These are phyloP conservation scores for Chamaenerion angustifolium DNA, from an alignment of 345 rosid genomes.

Conservation along the genomic window DNA sequence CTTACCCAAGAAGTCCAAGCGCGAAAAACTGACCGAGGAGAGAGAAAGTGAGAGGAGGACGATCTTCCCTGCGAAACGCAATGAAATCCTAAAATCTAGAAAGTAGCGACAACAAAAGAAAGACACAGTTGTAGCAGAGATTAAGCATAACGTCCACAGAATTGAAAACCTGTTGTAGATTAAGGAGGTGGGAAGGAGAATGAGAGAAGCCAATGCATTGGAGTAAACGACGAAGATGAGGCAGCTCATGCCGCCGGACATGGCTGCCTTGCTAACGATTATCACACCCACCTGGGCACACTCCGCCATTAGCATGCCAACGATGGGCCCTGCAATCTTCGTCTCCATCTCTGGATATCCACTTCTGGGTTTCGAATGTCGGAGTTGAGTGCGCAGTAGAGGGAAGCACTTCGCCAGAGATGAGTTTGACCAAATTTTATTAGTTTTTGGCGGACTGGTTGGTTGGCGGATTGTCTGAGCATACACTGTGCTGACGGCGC, in stretches of 20 bases:
- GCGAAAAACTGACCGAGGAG: slow-evolving; percentile 31
- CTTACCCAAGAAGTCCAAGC: slow-evolving; percentile 44
- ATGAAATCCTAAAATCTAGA: too few relatives aligned
- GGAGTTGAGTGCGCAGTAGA: too few relatives aligned
- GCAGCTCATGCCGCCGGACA: slow-evolving; percentile 43
- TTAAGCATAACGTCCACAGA: too few relatives aligned
- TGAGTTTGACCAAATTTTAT: too few relatives aligned
- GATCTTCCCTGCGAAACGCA: slow-evolving; percentile 22
- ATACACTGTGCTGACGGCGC: too few relatives aligned
- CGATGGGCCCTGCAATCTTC: slow-evolving; percentile 16
- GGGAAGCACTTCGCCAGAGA: too few relatives aligned
- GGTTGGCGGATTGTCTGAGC: too few relatives aligned
- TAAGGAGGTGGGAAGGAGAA: slow-evolving; percentile 39
- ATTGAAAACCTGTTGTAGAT: slow-evolving; percentile 16
- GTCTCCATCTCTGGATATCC: slow-evolving; percentile 7
- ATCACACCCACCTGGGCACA: slow-evolving; percentile 49
- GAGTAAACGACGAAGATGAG: slow-evolving; percentile 43
- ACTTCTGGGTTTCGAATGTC: too few relatives aligned
- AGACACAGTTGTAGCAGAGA: too few relatives aligned
- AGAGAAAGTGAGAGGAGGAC: slow-evolving; percentile 32
- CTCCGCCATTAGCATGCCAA: slow-evolving; percentile 49
- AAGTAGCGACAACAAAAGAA: too few relatives aligned
- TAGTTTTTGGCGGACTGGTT: too few relatives aligned
- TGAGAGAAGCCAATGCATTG: slow-evolving; percentile 40
- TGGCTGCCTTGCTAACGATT: slow-evolving; percentile 33